Evolutionary conservation across 2,329 filamentous ascomycete species (phyloP).

Genomic region (Periconia digitata): DNA sequence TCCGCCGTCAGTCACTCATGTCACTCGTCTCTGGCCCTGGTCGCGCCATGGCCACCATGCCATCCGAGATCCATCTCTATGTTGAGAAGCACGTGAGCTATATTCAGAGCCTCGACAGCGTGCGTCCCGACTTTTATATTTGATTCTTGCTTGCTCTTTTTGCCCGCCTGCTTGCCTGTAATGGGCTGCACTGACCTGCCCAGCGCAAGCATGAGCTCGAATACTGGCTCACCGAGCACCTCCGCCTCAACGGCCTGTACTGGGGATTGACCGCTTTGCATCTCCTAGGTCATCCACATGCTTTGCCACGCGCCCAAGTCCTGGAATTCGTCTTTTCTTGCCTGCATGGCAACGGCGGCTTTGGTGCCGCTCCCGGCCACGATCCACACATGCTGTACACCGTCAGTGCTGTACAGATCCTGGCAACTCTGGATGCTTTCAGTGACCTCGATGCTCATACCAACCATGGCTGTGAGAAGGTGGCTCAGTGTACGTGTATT

Average conservation of each 20-base stretch:
- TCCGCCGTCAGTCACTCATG: conserved; percentile 45
- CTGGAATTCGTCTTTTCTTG: conserved; percentile 96
- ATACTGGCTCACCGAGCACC: conserved; percentile 96
- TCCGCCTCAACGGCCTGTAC: conserved; percentile 93
- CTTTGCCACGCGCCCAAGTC: conserved; percentile 75
- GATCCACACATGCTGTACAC: conserved; percentile 97
- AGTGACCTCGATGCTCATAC: conserved; percentile 75
- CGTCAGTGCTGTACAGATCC: conserved; percentile 89
- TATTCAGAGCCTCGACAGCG: conserved; percentile 87
- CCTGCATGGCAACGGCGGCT: conserved; percentile 83
- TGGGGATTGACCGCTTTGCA: conserved; percentile 92
- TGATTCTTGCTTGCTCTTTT: conserved; percentile 5
- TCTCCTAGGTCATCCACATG: conserved; percentile 78
- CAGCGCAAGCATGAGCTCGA: conserved; percentile 90
- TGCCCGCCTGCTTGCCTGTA: conserved; percentile 12
- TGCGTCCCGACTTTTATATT: conserved; percentile 55
- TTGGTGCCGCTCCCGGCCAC: conserved; percentile 90
- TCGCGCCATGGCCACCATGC: conserved; percentile 48
- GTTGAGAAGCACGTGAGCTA: conserved; percentile 80
- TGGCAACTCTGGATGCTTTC: conserved; percentile 82
- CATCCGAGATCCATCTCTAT: conserved; percentile 55
- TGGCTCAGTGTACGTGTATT: conserved; percentile 72
- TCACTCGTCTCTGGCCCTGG: conserved; percentile 63
- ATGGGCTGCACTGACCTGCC: conserved; percentile 42
- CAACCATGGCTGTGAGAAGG: conserved; percentile 66